These are phyloP conservation scores for Yamagishiella unicocca DNA, from an alignment of 139 green algal genomes.

Conservation along the genomic window DNA sequence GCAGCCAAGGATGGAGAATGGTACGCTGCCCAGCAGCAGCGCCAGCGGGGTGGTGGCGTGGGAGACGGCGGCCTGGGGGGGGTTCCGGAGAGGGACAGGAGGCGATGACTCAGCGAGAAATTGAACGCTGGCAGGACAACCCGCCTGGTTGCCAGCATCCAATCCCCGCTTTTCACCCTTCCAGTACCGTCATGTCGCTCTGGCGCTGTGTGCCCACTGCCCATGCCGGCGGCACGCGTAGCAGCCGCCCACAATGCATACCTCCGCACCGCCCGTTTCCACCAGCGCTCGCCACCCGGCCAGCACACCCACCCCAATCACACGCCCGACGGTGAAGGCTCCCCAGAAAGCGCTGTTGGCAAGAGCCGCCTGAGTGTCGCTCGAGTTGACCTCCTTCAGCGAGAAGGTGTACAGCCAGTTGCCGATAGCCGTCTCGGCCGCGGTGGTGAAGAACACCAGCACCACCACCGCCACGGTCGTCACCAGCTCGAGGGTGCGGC, in stretches of 20 bases:
- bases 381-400: slow-evolving; percentile 28
- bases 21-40: slow-evolving; percentile 51
- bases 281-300: background rate
- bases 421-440: slow-evolving; percentile 61
- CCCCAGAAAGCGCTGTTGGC: slow-evolving; percentile 60
- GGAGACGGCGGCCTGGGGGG: slow-evolving; percentile 46
- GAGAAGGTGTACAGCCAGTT: slow-evolving; percentile 64
- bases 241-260: too few species aligned
- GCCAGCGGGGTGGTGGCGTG: slow-evolving; percentile 46
- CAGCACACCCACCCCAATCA: slow-evolving; percentile 51
- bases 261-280: background rate
- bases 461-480: slow-evolving; percentile 37
- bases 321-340: slow-evolving; percentile 57
- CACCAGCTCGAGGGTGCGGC: slow-evolving; percentile 31
- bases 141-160: too few species aligned
- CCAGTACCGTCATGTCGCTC: too few species aligned
- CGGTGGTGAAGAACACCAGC: slow-evolving; percentile 64
- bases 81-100: background rate
- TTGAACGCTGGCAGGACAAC: too few species aligned
- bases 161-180: too few species aligned
- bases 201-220: too few species aligned
- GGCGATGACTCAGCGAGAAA: too few species aligned
- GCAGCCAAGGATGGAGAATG: slow-evolving; percentile 51
- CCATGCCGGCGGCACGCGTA: too few species aligned
- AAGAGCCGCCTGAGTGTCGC: slow-evolving; percentile 47